These are phyloP conservation scores for Odontarrhena argentea DNA, from an alignment of 345 rosid species.

Conservation along the genomic window DNA sequence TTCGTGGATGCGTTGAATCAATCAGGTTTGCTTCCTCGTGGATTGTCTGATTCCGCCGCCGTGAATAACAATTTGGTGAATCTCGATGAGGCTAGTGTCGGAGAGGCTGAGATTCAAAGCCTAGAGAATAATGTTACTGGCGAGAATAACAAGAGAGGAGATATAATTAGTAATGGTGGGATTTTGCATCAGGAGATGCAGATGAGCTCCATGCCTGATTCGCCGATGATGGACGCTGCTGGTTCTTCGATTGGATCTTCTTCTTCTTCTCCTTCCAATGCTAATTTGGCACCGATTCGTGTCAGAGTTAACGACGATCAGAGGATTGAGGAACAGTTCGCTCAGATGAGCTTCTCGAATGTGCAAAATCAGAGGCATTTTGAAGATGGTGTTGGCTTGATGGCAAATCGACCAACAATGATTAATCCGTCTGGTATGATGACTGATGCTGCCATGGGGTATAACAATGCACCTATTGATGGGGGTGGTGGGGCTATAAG, in stretches of 20 bases:
- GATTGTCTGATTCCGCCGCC: constrained; percentile 66
- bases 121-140: constrained; percentile 26
- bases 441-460: constrained; percentile 28
- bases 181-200: constrained; percentile 50
- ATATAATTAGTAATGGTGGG: constrained; percentile 14
- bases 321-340: constrained; percentile 64
- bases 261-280: constrained; percentile 68
- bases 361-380: constrained; percentile 43
- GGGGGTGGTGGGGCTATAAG: constrained; percentile 31
- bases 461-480: constrained; percentile 29
- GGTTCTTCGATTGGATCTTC: constrained; percentile 60
- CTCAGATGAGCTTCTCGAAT: constrained; percentile 50
- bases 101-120: constrained; percentile 34
- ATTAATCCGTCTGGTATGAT: constrained; percentile 26
- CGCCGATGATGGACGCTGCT: constrained; percentile 56
- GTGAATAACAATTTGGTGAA: constrained; percentile 50
- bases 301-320: constrained; percentile 50
- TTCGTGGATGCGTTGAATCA: constrained; percentile 82
- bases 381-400: constrained; percentile 44
- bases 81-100: constrained; percentile 48
- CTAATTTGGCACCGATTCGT: constrained; percentile 68
- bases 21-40: constrained; percentile 62
- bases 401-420: constrained; percentile 41
- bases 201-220: constrained; percentile 54
- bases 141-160: constrained; percentile 42